These are phyloP conservation scores for Dothidotthia symphoricarpi DNA, from an alignment of 2,329 filamentous ascomycete species.

Conservation along the genomic window DNA sequence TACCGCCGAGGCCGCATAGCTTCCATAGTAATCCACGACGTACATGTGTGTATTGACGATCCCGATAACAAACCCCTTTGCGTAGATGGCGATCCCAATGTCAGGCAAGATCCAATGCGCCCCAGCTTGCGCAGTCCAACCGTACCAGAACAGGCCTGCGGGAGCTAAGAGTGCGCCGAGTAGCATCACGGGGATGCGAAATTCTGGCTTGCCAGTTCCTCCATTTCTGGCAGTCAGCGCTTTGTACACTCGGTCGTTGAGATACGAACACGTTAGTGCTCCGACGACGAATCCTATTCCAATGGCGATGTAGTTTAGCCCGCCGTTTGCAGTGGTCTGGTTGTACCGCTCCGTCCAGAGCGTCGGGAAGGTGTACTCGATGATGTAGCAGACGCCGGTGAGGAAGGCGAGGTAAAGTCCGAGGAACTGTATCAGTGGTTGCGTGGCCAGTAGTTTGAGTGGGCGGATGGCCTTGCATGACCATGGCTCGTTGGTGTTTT, in stretches of 20 bases:
- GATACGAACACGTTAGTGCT: slow-evolving; percentile 38
- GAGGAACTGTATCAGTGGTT: slow-evolving; percentile 58
- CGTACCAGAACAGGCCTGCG: slow-evolving; percentile 17
- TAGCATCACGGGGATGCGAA: slow-evolving; percentile 37
- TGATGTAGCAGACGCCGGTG: slow-evolving; percentile 61
- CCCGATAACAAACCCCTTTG: slow-evolving; percentile 44
- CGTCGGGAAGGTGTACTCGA: slow-evolving; percentile 58
- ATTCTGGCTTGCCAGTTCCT: slow-evolving; percentile 51
- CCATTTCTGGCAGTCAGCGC: slow-evolving; percentile 46
- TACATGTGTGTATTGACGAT: slow-evolving; percentile 43
- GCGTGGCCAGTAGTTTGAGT: slow-evolving; percentile 54
- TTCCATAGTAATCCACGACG: slow-evolving; percentile 44
- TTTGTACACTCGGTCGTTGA: slow-evolving; percentile 51
- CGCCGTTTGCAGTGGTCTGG: slow-evolving; percentile 56
- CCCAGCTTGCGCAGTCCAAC: slow-evolving; percentile 51
- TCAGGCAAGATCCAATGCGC: slow-evolving; percentile 55
- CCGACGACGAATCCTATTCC: slow-evolving; percentile 58
- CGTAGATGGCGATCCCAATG: slow-evolving; percentile 51
- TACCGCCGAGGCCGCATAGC: slow-evolving; percentile 43
- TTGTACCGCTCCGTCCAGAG: slow-evolving; percentile 57
- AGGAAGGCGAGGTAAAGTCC: slow-evolving; percentile 56
- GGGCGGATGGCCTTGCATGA: slow-evolving; percentile 58
- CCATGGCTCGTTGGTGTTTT: slow-evolving; percentile 16
- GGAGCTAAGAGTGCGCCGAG: too few relatives aligned
- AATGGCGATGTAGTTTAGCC: slow-evolving; percentile 61